A percentile compares a stretch with the other conserved stretches of the same genome.
Conservation (phyloP, 148 eudicot genomes). For the Cornus florida region DNA sequence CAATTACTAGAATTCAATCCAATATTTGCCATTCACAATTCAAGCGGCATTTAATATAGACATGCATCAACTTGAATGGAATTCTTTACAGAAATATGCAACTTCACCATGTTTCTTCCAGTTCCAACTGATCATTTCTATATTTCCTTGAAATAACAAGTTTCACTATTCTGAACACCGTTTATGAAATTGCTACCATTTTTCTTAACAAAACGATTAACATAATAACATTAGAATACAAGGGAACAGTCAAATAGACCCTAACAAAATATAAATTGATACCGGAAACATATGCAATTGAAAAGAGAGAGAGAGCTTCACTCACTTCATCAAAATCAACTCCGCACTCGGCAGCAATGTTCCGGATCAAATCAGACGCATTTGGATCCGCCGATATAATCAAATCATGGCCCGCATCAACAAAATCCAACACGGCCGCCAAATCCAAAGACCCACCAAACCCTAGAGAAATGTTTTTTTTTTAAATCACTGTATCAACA, state of each 20-base stretch:
- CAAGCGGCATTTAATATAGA: not conserved
- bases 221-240: too few species aligned
- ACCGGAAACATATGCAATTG: not conserved
- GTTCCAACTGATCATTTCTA: too few species aligned
- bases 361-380: conserved; percentile 70
- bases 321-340: conserved; percentile 74
- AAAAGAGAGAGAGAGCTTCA: not conserved
- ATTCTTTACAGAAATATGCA: too few species aligned
- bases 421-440: conserved; percentile 60
- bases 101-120: too few species aligned
- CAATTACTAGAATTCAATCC: not conserved
- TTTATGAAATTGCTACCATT: too few species aligned
- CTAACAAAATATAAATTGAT: not conserved
- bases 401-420: conserved; percentile 77
- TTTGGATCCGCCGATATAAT: conserved; percentile 62
- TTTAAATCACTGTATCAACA: not conserved
- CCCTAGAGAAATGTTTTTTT: conserved; percentile 10
- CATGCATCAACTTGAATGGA: too few species aligned
- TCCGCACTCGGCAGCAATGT: conserved; percentile 71
- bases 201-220: too few species aligned
- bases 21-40: not conserved
- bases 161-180: too few species aligned
- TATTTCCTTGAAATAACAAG: too few species aligned
- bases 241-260: too few species aligned
- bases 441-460: conserved; percentile 60